Percentiles rank a stretch among this genome's conserved stretches.
phyloP scores from a whole-genome alignment of 345 rosid genomes.

The Citrus trifoliata region DNA sequence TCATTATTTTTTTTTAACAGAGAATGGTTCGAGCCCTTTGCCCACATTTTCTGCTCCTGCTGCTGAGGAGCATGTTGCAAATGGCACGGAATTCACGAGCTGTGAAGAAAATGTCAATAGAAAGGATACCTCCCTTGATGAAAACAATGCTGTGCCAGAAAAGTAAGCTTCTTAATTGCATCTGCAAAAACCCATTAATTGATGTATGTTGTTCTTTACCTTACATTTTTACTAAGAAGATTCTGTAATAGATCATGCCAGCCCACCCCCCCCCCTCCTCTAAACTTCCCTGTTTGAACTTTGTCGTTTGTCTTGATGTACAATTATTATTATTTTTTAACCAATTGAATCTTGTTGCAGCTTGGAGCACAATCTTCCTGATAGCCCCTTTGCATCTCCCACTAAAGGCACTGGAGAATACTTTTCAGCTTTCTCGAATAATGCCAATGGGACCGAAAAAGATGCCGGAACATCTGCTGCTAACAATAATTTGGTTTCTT shows the following conservation, averaged over 20 bases:
- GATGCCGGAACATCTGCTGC: slow-evolving; percentile 37
- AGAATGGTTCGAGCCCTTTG: slow-evolving; percentile 34
- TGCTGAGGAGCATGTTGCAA: slow-evolving; percentile 25
- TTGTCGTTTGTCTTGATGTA: background rate
- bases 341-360: slow-evolving; percentile 23
- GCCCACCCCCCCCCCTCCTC: too few relatives aligned
- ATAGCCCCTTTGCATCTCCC: slow-evolving; percentile 70
- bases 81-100: slow-evolving; percentile 26
- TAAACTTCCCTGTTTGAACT: background rate
- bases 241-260: background rate
- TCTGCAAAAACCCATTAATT: background rate
- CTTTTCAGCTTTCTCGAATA: slow-evolving; percentile 29
- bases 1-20: slow-evolving; percentile 23
- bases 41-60: slow-evolving; percentile 14
- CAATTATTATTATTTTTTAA: background rate
- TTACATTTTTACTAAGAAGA: background rate
- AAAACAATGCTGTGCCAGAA: slow-evolving; percentile 32
- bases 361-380: slow-evolving; percentile 70
- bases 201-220: background rate
- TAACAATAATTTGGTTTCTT: slow-evolving; percentile 36
- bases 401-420: slow-evolving; percentile 28
- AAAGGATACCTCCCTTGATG: slow-evolving; percentile 32
- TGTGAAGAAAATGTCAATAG: slow-evolving; percentile 33
- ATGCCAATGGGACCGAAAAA: slow-evolving; percentile 31
- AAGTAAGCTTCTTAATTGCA: slow-evolving; percentile 21